Evolutionary conservation across 331 rosid genomes (phyloP).

Genomic region (Quercus lobata): DNA sequence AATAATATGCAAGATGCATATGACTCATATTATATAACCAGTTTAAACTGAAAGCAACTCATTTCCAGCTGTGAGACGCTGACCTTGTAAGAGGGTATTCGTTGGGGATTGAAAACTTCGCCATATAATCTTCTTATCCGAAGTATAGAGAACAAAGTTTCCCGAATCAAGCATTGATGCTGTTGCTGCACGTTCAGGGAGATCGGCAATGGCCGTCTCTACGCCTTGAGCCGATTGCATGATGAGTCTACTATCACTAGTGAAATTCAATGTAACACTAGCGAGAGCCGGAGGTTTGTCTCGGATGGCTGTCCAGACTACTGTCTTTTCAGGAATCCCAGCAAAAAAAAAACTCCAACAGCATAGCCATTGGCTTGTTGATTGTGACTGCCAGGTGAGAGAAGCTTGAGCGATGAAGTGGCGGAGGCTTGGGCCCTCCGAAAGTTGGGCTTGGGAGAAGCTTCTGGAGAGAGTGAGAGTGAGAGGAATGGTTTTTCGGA

Average conservation of each 20-base stretch:
- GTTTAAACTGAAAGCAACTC: background rate
- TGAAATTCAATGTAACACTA: too few species aligned
- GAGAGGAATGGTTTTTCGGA: constrained; percentile 4
- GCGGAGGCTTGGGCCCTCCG: constrained; percentile 37
- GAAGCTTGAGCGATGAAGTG: constrained; percentile 52
- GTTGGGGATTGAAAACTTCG: constrained; percentile 56
- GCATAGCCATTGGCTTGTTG: too few species aligned
- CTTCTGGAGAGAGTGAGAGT: constrained; percentile 27
- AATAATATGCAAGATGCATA: background rate
- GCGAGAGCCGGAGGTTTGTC: too few species aligned
- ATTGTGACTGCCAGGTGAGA: constrained; percentile 8
- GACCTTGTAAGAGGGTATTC: constrained; percentile 37
- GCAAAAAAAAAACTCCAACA: too few species aligned
- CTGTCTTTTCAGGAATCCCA: too few species aligned
- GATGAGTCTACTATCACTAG: too few species aligned
- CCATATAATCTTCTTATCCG: constrained; percentile 21
- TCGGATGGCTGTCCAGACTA: too few species aligned
- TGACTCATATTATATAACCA: background rate
- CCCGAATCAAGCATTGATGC: constrained; percentile 61
- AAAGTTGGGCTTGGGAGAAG: constrained; percentile 34
- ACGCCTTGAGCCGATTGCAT: too few species aligned
- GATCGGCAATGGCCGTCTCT: background rate
- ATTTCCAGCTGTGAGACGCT: constrained; percentile 10
- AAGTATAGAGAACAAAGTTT: constrained; percentile 40
- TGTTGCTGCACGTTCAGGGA: constrained; percentile 12